phyloP scores from a whole-genome alignment of 1,284 basidiomycete genomes.

The Omphalotus olearius region DNA sequence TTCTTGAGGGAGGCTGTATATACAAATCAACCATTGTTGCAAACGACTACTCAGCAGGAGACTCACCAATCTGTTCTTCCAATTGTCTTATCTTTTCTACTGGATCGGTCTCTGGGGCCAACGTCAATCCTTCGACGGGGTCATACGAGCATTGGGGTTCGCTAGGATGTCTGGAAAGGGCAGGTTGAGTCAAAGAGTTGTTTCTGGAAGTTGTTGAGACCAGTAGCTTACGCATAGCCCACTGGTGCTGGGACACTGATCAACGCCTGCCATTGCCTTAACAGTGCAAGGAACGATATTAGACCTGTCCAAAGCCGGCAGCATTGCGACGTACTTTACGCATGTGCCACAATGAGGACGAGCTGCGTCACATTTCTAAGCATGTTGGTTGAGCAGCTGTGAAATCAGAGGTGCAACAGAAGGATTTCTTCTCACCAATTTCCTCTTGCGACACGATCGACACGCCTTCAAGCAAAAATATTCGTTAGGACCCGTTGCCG shows the following conservation, averaged over 20 bases:
- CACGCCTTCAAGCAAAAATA: slow-evolving; percentile 41
- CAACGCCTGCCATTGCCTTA: slow-evolving; percentile 70
- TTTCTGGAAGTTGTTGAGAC: slow-evolving; percentile 6
- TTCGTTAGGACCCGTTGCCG: background rate
- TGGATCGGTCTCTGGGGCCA: slow-evolving; percentile 72
- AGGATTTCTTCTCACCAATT: slow-evolving; percentile 51
- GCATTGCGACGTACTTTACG: slow-evolving; percentile 53
- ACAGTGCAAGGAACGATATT: slow-evolving; percentile 12
- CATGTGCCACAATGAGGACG: slow-evolving; percentile 81
- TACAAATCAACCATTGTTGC: slow-evolving; percentile 5
- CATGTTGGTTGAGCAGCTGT: slow-evolving; percentile 5
- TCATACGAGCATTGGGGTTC: slow-evolving; percentile 81
- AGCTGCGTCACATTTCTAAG: slow-evolving; percentile 78
- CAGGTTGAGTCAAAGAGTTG: slow-evolving; percentile 5
- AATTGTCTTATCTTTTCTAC: slow-evolving; percentile 68
- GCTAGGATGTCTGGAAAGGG: slow-evolving; percentile 56
- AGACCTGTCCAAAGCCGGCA: background rate
- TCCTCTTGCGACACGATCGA: slow-evolving; percentile 73
- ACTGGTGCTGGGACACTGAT: slow-evolving; percentile 75
- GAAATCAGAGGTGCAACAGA: background rate
- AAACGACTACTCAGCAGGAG: background rate
- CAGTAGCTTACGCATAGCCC: slow-evolving; percentile 63
- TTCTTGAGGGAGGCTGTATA: slow-evolving; percentile 57
- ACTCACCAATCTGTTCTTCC: slow-evolving; percentile 73
- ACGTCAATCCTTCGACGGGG: slow-evolving; percentile 72